Evolutionary conservation across 2,329 filamentous ascomycete genomes (phyloP).

Genomic region (Remersonia thermophila): DNA sequence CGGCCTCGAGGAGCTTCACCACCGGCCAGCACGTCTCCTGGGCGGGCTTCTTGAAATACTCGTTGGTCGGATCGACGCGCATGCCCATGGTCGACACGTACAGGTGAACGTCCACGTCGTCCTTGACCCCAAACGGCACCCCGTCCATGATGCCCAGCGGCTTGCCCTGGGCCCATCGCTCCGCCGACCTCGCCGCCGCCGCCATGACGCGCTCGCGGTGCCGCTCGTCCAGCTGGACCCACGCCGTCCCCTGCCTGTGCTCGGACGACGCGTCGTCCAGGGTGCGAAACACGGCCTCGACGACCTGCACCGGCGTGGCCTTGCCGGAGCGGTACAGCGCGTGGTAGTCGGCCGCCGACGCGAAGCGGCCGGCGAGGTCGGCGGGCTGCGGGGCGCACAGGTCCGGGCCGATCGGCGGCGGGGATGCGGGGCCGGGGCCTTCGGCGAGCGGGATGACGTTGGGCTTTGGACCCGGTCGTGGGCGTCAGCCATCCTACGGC

Average conservation of each 20-base stretch:
- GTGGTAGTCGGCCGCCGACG: constrained; percentile 66
- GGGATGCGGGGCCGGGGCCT: constrained; percentile 18
- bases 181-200: constrained; percentile 61
- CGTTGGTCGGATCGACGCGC: constrained; percentile 41
- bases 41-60: constrained; percentile 36
- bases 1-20: constrained; percentile 57
- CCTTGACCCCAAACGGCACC: constrained; percentile 73
- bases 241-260: constrained; percentile 57
- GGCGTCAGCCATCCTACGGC: constrained; percentile 17
- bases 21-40: constrained; percentile 58
- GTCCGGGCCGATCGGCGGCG: constrained; percentile 30
- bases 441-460: constrained; percentile 40
- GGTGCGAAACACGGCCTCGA: constrained; percentile 57
- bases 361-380: constrained; percentile 41
- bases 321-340: constrained; percentile 57
- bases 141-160: constrained; percentile 64
- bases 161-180: constrained; percentile 55
- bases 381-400: constrained; percentile 30
- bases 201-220: constrained; percentile 49
- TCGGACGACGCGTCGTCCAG: constrained; percentile 45
- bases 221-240: constrained; percentile 52
- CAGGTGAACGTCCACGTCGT: constrained; percentile 61
- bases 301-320: constrained; percentile 60
- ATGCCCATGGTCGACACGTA: constrained; percentile 58
- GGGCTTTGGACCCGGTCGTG: too few relatives aligned